Base-by-base conservation (phyloP, 306 rosid genomes). In the Cicer pinnatifidum region DNA sequence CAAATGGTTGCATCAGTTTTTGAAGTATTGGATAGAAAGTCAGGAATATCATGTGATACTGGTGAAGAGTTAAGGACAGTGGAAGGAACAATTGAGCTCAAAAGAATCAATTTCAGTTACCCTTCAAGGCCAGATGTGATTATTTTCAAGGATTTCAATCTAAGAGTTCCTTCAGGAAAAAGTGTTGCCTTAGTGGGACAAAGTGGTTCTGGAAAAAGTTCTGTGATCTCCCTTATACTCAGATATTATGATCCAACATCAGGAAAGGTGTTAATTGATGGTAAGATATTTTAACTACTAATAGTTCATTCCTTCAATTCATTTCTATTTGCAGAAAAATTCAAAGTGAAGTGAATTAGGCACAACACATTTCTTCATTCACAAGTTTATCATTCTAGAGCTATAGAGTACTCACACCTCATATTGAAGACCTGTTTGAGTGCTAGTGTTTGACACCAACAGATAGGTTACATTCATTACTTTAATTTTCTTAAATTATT, bases 141-240 rank as follows among this genome's bases (percentile, higher is more conserved):
- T 69, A 90, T 94, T 77, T 94, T 91, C 81, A 87, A 79, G 85
- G 97, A 91, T 80, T 94, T 94, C 81, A 91, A 82, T 71, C 84
- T 94, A 6, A 85, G 68, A 81, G 92, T 94, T 64, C 88, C 85
- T 45, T 76, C 91, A 19, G 96, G 97, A 16, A 88, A 83, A 73
- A 88, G 92, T 79, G 70, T 91, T 76, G 98, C 98, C 17, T 76
- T 94, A 33, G 97, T 89, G 45, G 97, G 98, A 37, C 98, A 91
- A 83, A 94, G 98, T 72, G 98, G 98, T 19, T 91, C 98, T 13
- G 98, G 98, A n/a, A 94, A 94, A 88, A 94, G 98, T 92, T 94
- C 98, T 35, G 90, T 94, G 70, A 81, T 91, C 66, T 86, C 97
- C 66, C 87, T 94, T 9, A 84, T 91, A 59, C 92, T 94, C 86